phyloP scores from a whole-genome alignment of 2,329 filamentous ascomycete genomes.

The Sarocladium oryzae region DNA sequence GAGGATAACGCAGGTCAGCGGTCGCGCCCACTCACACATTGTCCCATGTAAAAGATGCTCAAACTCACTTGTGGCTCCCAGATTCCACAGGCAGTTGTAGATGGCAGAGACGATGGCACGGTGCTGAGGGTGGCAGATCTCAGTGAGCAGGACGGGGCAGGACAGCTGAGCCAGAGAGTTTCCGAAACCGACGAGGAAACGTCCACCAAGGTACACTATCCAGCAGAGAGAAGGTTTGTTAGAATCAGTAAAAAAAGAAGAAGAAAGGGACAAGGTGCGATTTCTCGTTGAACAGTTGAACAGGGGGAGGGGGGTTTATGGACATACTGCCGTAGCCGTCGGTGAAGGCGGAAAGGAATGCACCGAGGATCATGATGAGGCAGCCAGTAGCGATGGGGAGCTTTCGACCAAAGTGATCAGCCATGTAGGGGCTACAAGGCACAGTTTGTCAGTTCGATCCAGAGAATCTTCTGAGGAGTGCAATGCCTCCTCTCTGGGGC shows the following conservation, averaged over 20 bases:
- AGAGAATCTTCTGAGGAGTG: too few species aligned
- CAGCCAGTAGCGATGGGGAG: conserved; percentile 48
- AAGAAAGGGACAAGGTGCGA: too few species aligned
- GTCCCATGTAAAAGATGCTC: too few species aligned
- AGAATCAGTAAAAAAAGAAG: too few species aligned
- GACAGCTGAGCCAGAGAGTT: conserved; percentile 58
- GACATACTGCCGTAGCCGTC: conserved; percentile 28
- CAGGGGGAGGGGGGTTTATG: not conserved
- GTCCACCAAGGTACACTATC: conserved; percentile 32
- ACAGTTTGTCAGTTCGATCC: not conserved
- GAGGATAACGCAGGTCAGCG: not conserved
- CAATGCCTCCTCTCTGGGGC: too few species aligned
- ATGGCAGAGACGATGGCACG: conserved; percentile 57
- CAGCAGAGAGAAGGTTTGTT: too few species aligned
- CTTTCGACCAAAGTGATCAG: conserved; percentile 48
- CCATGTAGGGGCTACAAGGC: conserved; percentile 36
- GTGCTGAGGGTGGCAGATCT: conserved; percentile 63
- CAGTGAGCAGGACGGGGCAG: conserved; percentile 56
- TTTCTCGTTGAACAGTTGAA: too few species aligned
- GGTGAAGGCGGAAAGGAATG: conserved; percentile 48
- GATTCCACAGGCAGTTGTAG: conserved; percentile 63
- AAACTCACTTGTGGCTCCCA: conserved; percentile 38
- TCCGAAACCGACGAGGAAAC: conserved; percentile 50
- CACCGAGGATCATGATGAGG: conserved; percentile 48
- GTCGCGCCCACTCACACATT: too few species aligned